Base-by-base conservation (phyloP, 2,329 filamentous ascomycete species). In the Pezicula carpinea region DNA sequence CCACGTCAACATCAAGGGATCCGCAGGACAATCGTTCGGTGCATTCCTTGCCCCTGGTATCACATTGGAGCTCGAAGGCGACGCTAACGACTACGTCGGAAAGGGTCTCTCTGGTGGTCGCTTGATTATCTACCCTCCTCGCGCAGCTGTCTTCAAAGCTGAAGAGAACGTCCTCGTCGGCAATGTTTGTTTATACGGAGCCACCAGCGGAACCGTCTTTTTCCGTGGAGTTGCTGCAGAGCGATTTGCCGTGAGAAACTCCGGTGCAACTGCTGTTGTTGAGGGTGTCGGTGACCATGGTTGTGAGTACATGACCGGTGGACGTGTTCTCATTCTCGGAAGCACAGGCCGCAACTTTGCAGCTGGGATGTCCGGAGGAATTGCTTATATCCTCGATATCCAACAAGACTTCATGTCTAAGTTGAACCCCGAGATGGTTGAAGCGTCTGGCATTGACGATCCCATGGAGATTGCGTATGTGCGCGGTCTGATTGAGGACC, bases 281-380 rank as follows among this genome's bases (percentile, higher is more conserved):
- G 92, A 97, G 70, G 92, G 92, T 71, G 81, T 95, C 55, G 92
- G 92, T 76, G 92, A 97, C 68, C 92, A 97, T 66, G 88, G 89
- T 53, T 96, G 91, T 65, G 92, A 97, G 76, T 97, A 97, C 79
- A 97, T 97, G 92, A 96, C 92, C 62, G 92, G 92, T 66, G 92
- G 92, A 64, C 89, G 91, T 64, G 77, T 96, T 43, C 74, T 97
- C 54, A 79, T 95, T 62, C 79, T 97, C 40, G 92, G 92, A 49
- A 82, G 80, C 61, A 96, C 90, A 64, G 92, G 92, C 39, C 91
- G 92, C 59, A 97, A 97, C 76, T 97, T 97, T 64, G 92, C 91
- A 59, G 92, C 92, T 52, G 92, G 92, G 76, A 97, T 97, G 92
- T 96, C 91, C 62, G 92, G 92, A 64, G 92, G 92, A 76, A 96